A percentile compares a stretch with the other conserved stretches of the same genome.
Conservation (phyloP, 257 asterid genomes). For the Coffea canephora region DNA sequence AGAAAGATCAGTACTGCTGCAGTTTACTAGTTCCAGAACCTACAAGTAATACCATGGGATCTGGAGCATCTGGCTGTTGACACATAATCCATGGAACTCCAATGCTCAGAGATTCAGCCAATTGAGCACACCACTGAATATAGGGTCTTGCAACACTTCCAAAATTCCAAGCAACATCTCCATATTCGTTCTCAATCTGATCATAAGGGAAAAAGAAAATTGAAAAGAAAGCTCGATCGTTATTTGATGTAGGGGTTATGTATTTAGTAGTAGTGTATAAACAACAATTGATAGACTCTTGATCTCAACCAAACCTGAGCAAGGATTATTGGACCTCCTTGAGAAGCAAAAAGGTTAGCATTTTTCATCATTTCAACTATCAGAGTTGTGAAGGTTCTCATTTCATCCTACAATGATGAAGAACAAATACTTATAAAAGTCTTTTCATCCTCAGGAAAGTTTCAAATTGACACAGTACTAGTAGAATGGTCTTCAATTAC, state of each 20-base stretch:
- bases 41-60: slow-evolving; percentile 24
- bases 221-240: no score
- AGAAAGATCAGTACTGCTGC: no score
- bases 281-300: no score
- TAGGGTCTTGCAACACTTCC: slow-evolving; percentile 29
- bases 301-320: slow-evolving; percentile 34
- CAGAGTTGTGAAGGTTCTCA: slow-evolving; percentile 36
- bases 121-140: slow-evolving; percentile 30
- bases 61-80: slow-evolving; percentile 38
- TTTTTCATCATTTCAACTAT: slow-evolving; percentile 42
- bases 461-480: background rate
- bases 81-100: slow-evolving; percentile 62
- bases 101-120: slow-evolving; percentile 33
- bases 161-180: slow-evolving; percentile 28
- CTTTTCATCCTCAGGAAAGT: no score
- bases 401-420: slow-evolving; percentile 27
- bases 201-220: background rate
- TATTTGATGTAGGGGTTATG: no score
- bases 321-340: slow-evolving; percentile 51
- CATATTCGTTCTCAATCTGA: slow-evolving; percentile 51
- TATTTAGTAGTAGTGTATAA: no score
- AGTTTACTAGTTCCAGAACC: no score
- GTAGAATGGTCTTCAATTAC: background rate
- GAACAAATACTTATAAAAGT: background rate
- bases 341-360: slow-evolving; percentile 40